Evolutionary conservation across 441 rosid species (phyloP), one percentile per base, ranked within the genome.

Genomic region (Mallotus repandus): DNA sequence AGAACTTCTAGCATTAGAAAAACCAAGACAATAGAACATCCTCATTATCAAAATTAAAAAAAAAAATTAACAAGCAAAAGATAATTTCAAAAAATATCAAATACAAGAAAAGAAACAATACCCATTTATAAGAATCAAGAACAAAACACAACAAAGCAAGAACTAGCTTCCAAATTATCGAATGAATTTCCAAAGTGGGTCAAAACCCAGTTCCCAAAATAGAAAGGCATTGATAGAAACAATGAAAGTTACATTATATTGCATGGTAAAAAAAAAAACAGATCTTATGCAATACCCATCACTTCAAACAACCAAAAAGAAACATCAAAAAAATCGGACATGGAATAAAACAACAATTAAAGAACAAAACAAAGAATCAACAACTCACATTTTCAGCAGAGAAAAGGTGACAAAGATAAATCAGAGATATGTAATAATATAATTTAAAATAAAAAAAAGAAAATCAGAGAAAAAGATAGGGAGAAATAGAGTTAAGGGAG

Each of bases 1-100:
- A 45, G 32, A 13, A 56, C 56, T 77, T 65, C 56, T 59, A 69
- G 19, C 14, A 63, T 50, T 65, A 77, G 49, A 59, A 35, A 69
- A 41, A 53, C 48, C 14, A 76, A 59, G 43, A 63, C 69, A 68
- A 69, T 43, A 63, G 72, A 77, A 66, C 54, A 79, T 70, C 79
- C 59, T 70, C 83, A 63, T 72, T 43, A 66, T 25, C 29, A 32
- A 58, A 57, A 15, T 10, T 11, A 63, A 63, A 66, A 75, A 29
- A 58, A 53, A 21, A 63, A 25, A 29, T 22, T 12, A 32, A 50
- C 18, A 55, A 13, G 25, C 18, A 19, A 2, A 69, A 5, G 32
- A 68, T 21, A 54, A 22, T n/a, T 14, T 48, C 32, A 53, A 2
- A n/a, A 53, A 8, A 9, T 15, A 4, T 15, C 16, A 2, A 14